These are phyloP conservation scores for Bolboschoenoplectus hybrid DNA, from an alignment of 202 grass and related monocot species.

Conservation along the genomic window DNA sequence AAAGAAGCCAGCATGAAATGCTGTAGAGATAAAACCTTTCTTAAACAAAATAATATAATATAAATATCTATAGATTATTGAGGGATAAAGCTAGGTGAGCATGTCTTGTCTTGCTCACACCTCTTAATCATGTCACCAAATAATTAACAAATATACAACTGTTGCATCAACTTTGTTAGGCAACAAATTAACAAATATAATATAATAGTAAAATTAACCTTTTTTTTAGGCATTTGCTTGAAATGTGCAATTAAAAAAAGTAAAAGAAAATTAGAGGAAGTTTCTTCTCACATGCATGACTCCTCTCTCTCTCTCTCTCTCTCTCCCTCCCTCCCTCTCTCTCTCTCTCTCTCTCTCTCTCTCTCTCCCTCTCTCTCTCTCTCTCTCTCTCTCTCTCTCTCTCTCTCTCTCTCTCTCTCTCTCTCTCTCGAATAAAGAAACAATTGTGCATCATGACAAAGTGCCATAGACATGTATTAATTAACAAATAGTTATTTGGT, in stretches of 20 bases:
- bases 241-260: background rate
- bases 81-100: conserved; percentile 16
- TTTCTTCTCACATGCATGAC: conserved; percentile 8
- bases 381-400: too few species aligned
- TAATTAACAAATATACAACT: conserved; percentile 16
- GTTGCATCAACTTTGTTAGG: background rate
- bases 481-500: background rate
- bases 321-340: too few species aligned
- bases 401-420: too few species aligned
- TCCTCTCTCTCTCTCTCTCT: background rate
- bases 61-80: background rate
- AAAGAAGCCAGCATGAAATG: background rate
- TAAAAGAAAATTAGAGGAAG: conserved; percentile 27
- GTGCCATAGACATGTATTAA: conserved; percentile 18
- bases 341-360: too few species aligned
- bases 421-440: too few species aligned
- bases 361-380: too few species aligned
- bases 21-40: background rate
- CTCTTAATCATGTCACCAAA: conserved; percentile 22
- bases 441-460: conserved; percentile 17
- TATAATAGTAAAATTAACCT: background rate
- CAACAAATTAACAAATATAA: background rate
- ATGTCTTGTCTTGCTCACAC: conserved; percentile 40
- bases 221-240: background rate
- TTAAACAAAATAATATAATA: background rate